phyloP scores from a whole-genome alignment of 352 stramenopile genomes.

The Phytopythium litorale region DNA sequence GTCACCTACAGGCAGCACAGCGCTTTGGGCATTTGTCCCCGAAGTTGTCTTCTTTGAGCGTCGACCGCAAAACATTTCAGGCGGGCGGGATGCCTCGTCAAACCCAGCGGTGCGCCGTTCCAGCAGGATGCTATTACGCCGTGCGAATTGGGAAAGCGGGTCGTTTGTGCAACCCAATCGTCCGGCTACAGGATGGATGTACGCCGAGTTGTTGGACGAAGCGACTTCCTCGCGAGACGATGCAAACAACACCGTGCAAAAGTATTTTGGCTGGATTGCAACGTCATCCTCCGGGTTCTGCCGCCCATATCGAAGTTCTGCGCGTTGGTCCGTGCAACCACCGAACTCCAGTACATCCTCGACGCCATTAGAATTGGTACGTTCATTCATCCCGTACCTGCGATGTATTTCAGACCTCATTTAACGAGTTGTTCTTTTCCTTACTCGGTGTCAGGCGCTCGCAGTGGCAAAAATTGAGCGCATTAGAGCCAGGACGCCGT shows the following conservation, averaged over 20 bases:
- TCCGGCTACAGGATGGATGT: conserved; percentile 29
- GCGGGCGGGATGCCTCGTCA: background rate
- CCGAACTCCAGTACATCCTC: conserved; percentile 4
- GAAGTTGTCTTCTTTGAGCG: conserved; percentile 2
- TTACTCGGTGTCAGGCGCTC: conserved; percentile 18
- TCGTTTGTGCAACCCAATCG: background rate
- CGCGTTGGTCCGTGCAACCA: conserved; percentile 10
- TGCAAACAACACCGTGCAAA: conserved; percentile 18
- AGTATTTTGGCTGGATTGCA: conserved; percentile 27
- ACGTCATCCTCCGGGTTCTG: conserved; percentile 6
- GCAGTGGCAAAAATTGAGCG: conserved; percentile 38
- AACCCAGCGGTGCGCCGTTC: background rate
- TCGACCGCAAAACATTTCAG: background rate
- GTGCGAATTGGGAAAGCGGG: background rate
- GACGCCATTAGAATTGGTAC: conserved; percentile 35
- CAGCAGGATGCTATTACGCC: background rate
- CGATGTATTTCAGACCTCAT: background rate
- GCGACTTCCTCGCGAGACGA: background rate
- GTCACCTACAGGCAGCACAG: background rate
- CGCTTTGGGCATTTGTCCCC: conserved; percentile 2
- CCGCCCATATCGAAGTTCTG: background rate
- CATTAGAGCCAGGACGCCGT: conserved; percentile 27
- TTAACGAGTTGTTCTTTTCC: background rate
- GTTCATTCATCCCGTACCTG: conserved; percentile 6
- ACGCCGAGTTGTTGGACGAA: conserved; percentile 40